Percentiles rank a stretch among this genome's conserved stretches.
Conservation (phyloP, 2,329 filamentous ascomycete genomes). For the Acrocalymma vagum region DNA sequence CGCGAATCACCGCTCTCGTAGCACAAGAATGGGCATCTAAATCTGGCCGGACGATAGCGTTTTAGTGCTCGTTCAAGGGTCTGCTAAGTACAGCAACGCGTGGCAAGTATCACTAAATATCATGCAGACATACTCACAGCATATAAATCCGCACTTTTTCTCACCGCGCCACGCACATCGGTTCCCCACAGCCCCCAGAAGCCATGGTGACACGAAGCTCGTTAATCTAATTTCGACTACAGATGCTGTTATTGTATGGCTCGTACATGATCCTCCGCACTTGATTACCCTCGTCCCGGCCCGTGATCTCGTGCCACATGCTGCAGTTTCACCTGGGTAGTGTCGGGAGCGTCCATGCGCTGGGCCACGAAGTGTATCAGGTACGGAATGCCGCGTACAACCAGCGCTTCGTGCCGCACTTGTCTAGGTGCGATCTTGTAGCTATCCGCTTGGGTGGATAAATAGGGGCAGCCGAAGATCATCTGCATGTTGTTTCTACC, state of each 20-base stretch:
- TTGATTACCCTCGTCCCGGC: slow-evolving; percentile 38
- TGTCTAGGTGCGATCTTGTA: slow-evolving; percentile 19
- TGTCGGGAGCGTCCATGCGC: slow-evolving; percentile 24
- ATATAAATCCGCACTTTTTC: slow-evolving; percentile 24
- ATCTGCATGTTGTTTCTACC: slow-evolving; percentile 25
- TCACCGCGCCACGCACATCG: slow-evolving; percentile 32
- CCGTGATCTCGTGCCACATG: slow-evolving; percentile 34
- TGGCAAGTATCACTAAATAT: too few relatives aligned
- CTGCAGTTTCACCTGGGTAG: slow-evolving; percentile 38
- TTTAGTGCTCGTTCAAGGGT: too few relatives aligned
- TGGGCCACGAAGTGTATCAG: slow-evolving; percentile 19
- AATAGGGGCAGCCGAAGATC: slow-evolving; percentile 28
- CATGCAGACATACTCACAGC: slow-evolving; percentile 24
- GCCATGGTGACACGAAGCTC: slow-evolving; percentile 36
- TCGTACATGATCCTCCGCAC: slow-evolving; percentile 16
- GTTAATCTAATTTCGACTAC: slow-evolving; percentile 42
- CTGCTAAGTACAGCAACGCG: too few relatives aligned
- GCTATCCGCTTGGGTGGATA: slow-evolving; percentile 30
- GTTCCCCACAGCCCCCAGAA: slow-evolving; percentile 18
- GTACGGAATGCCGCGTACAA: slow-evolving; percentile 16
- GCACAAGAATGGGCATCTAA: too few relatives aligned
- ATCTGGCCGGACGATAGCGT: too few relatives aligned
- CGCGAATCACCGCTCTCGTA: too few relatives aligned
- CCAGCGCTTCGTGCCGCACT: slow-evolving; percentile 16
- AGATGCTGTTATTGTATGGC: slow-evolving; percentile 33